Conservation (phyloP, 768 basidiomycete species). For the Trichaptum fuscoviolaceum region DNA sequence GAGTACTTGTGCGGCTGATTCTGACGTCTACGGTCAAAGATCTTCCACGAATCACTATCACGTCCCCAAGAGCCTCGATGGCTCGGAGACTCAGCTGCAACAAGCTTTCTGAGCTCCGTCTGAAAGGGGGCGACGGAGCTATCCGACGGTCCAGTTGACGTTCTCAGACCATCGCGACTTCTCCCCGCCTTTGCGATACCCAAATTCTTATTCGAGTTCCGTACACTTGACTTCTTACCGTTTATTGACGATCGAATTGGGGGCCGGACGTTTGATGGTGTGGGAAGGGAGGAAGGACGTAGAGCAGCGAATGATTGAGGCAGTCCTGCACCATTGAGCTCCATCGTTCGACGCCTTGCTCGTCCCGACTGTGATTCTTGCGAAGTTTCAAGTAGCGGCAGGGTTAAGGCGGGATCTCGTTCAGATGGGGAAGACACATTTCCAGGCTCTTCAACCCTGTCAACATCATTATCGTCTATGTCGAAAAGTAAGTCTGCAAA, state of each 20-base stretch:
- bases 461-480: conserved; percentile 49
- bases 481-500: conserved; percentile 61
- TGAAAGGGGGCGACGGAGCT: conserved; percentile 34
- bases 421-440: conserved; percentile 25
- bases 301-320: conserved; percentile 55
- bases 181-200: not conserved
- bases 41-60: conserved; percentile 58
- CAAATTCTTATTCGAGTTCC: not conserved
- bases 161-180: not conserved
- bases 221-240: not conserved
- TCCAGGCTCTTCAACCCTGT: conserved; percentile 8
- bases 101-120: conserved; percentile 50
- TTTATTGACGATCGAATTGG: conserved; percentile 1
- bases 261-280: conserved; percentile 50
- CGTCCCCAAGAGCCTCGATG: conserved; percentile 68
- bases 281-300: conserved; percentile 65
- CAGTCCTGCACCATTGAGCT: conserved; percentile 33
- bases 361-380: conserved; percentile 15
- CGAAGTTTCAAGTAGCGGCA: conserved; percentile 27
- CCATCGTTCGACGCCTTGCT: conserved; percentile 19
- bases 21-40: conserved; percentile 40
- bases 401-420: not conserved
- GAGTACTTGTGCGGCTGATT: conserved; percentile 20
- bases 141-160: conserved; percentile 1
- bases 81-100: conserved; percentile 66